Base-by-base conservation (phyloP, 306 rosid species). In the Amphicarpaea edgeworthii region DNA sequence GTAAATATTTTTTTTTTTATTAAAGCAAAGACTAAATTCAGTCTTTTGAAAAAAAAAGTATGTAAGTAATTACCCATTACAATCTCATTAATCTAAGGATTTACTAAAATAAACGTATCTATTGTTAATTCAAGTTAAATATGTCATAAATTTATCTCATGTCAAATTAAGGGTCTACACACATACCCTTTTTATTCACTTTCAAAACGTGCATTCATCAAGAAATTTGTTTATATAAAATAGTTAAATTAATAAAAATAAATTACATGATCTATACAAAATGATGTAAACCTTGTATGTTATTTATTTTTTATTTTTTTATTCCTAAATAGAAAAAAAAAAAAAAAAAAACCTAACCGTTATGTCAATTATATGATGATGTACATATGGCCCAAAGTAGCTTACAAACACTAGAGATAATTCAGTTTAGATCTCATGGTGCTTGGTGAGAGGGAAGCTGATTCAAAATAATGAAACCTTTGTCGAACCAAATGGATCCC, bases 401-500 rank as follows among this genome's bases (percentile, higher is more conserved):
- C 53, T 5, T 14, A n/a, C 55, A 49, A 54, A 54, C 60, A 10
- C 28, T n/a, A 26, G 3, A 6, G 17, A 58, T 58, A 58, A 58
- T 14, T 58, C 8, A 26, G 19, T 12, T 12, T 26, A 6, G 63
- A 23, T 24, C 38, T 57, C 40, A 23, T 67, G 15, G n/a, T 24
- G 58, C 32, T 45, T 45, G 15, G 24, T 7, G 40, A 68, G 58
- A 23, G 12, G 24, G 37, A 9, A 23, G 24, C 58, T 7, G n/a
- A 7, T 43, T 34, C 32, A 21, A 65, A 21, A 65, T 65, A 42
- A 11, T 65, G 66, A 15, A 59, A 30, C 38, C 26, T 30, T 30
- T 65, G 12, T 24, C 8, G 4, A 67, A 14, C 4, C 32, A 45
- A 24, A 68, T 68, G 42, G 58, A 68, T 68, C 73, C 73, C 73